Percentiles rank a stretch among this genome's conserved stretches.
Conservation (phyloP, 768 basidiomycete genomes). For the Tremella yokohamensis region DNA sequence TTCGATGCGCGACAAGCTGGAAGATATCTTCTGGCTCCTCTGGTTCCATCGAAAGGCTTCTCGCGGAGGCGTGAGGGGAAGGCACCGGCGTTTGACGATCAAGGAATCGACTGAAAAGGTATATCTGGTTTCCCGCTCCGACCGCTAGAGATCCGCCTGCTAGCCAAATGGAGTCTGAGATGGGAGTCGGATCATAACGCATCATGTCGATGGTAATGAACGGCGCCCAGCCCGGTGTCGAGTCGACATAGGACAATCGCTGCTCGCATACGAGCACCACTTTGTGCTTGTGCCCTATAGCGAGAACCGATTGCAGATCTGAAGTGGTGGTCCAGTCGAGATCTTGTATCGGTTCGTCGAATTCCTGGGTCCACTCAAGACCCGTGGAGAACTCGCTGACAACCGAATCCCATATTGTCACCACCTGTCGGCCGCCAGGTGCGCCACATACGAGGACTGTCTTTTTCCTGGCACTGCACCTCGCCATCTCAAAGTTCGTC, state of each 20-base stretch:
- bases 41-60: constrained; percentile 17
- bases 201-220: constrained; percentile 60
- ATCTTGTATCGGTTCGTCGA: constrained; percentile 61
- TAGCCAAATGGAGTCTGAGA: constrained; percentile 88
- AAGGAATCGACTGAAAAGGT: constrained; percentile 62
- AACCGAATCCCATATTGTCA: constrained; percentile 95
- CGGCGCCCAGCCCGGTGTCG: constrained; percentile 67
- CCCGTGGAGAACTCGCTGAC: constrained; percentile 91
- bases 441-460: constrained; percentile 60
- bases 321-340: constrained; percentile 92
- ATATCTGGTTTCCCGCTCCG: constrained; percentile 77
- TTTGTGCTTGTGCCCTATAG: constrained; percentile 75
- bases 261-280: constrained; percentile 88
- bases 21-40: constrained; percentile 61
- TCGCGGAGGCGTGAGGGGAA: constrained; percentile 19
- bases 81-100: constrained; percentile 25
- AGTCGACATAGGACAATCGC: constrained; percentile 84
- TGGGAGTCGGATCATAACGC: constrained; percentile 67
- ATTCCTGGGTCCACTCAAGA: constrained; percentile 67
- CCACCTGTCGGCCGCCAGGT: constrained; percentile 59
- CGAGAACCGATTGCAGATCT: constrained; percentile 82
- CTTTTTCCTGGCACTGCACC: constrained; percentile 88
- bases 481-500: constrained; percentile 63
- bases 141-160: constrained; percentile 76
- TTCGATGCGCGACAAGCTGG: constrained; percentile 73